Percentiles rank a stretch among this genome's conserved stretches.
These are phyloP conservation scores for Dioszegia aurantiaca DNA, from an alignment of 768 basidiomycete species.

Conservation along the genomic window DNA sequence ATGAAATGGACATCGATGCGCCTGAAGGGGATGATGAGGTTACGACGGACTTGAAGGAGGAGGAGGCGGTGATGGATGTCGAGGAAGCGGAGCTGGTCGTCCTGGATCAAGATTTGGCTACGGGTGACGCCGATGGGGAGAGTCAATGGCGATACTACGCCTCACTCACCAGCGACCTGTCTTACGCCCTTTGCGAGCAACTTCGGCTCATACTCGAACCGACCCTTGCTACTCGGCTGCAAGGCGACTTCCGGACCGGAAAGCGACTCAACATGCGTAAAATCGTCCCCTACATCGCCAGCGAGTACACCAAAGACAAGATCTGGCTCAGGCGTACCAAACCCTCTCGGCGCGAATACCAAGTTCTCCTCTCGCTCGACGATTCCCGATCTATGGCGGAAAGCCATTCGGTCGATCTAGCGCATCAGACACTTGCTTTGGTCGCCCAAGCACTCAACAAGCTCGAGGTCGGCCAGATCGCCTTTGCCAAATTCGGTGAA, in stretches of 20 bases:
- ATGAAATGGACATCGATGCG: constrained; percentile 57
- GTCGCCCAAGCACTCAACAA: constrained; percentile 85
- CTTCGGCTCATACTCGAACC: constrained; percentile 94
- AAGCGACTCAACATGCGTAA: constrained; percentile 99
- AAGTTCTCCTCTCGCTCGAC: constrained; percentile 88
- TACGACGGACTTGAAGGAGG: constrained; percentile 39
- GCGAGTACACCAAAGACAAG: constrained; percentile 98
- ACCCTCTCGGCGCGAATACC: constrained; percentile 91
- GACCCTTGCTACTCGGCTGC: constrained; percentile 84
- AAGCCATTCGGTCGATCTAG: constrained; percentile 84
- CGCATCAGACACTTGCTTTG: constrained; percentile 86
- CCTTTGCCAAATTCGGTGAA: constrained; percentile 85
- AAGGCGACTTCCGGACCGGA: constrained; percentile 95
- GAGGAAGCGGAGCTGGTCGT: constrained; percentile 17
- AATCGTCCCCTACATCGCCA: constrained; percentile 95
- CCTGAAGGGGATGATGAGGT: constrained; percentile 55
- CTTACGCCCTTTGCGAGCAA: constrained; percentile 90
- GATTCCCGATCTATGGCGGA: constrained; percentile 97
- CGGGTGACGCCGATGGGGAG: constrained; percentile 56
- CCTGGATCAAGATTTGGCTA: not conserved
- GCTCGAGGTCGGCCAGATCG: constrained; percentile 92
- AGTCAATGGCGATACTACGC: constrained; percentile 90
- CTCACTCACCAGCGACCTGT: constrained; percentile 82
- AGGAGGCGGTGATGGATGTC: constrained; percentile 42
- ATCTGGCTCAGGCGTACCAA: constrained; percentile 95